A percentile compares a stretch with the other conserved stretches of the same genome.
These are phyloP conservation scores for Xylaria acuta DNA, from an alignment of 495 filamentous ascomycete species.

Conservation along the genomic window DNA sequence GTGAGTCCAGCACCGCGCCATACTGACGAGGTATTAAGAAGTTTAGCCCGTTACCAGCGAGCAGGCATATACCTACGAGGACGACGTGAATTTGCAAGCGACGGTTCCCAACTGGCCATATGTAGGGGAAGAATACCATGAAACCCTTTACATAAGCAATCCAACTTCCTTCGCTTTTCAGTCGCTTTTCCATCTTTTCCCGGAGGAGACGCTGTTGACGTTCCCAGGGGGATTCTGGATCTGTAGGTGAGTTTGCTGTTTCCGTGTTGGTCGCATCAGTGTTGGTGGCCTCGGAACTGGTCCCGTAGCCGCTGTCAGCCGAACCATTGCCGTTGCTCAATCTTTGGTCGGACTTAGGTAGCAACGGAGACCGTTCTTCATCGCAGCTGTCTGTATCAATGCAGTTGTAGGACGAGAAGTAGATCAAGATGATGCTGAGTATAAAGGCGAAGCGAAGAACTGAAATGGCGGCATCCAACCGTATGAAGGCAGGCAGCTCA, in stretches of 20 bases:
- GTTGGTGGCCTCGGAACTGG: slow-evolving; percentile 48
- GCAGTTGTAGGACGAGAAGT: slow-evolving; percentile 41
- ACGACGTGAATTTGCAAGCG: slow-evolving; percentile 61
- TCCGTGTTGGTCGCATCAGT: slow-evolving; percentile 40
- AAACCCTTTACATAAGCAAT: slow-evolving; percentile 68
- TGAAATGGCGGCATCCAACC: slow-evolving; percentile 44
- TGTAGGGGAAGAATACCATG: slow-evolving; percentile 66
- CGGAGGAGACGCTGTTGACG: slow-evolving; percentile 55
- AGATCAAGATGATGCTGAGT: slow-evolving; percentile 37
- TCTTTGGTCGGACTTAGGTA: slow-evolving; percentile 45
- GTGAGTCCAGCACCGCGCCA: slow-evolving; percentile 65
- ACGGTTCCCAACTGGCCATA: slow-evolving; percentile 66
- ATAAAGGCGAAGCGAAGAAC: slow-evolving; percentile 44
- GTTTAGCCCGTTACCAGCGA: slow-evolving; percentile 65
- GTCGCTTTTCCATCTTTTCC: slow-evolving; percentile 61
- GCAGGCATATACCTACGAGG: slow-evolving; percentile 66
- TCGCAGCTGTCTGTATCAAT: slow-evolving; percentile 48
- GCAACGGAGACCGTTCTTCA: slow-evolving; percentile 58
- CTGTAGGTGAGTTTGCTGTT: slow-evolving; percentile 43
- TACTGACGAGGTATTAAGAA: slow-evolving; percentile 71
- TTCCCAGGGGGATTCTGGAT: slow-evolving; percentile 56
- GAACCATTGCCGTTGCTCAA: slow-evolving; percentile 34
- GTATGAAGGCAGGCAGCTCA: slow-evolving; percentile 32
- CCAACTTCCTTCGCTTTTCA: slow-evolving; percentile 69
- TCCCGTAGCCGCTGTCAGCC: slow-evolving; percentile 52